phyloP scores from a whole-genome alignment of 2,329 filamentous ascomycete genomes.

The Eurotiales sp. region DNA sequence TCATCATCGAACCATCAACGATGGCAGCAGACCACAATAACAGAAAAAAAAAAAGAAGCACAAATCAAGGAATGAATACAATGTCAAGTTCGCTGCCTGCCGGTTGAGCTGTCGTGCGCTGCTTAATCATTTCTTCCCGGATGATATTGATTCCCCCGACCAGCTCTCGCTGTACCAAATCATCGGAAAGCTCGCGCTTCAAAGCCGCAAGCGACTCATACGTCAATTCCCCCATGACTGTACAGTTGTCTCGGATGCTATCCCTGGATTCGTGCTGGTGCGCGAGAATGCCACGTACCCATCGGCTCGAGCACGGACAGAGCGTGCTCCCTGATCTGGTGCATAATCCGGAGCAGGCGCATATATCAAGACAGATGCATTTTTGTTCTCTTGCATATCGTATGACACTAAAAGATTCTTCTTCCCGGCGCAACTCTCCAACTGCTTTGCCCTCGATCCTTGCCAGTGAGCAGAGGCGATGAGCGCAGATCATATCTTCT shows the following conservation, averaged over 20 bases:
- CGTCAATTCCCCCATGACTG: conserved; percentile 8
- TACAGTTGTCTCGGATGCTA: conserved; percentile 6
- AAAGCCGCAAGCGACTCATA: conserved; percentile 10
- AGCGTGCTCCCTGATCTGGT: conserved; percentile 25
- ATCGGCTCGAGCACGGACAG: conserved; percentile 36
- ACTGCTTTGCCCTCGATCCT: conserved; percentile 32
- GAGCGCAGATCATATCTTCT: conserved; percentile 24
- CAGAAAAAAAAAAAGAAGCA: not conserved
- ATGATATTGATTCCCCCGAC: conserved; percentile 10
- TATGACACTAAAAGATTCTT: conserved; percentile 22
- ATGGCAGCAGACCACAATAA: not conserved
- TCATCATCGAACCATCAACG: too few species aligned
- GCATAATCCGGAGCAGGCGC: conserved; percentile 32
- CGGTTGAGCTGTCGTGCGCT: not conserved
- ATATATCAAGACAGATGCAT: conserved; percentile 33
- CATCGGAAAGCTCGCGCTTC: conserved; percentile 7
- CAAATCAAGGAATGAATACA: not conserved
- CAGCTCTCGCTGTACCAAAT: conserved; percentile 5
- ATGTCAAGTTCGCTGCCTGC: not conserved
- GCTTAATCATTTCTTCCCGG: conserved; percentile 12
- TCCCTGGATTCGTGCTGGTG: conserved; percentile 6
- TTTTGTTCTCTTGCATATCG: conserved; percentile 28
- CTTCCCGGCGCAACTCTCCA: conserved; percentile 31
- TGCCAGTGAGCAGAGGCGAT: conserved; percentile 32
- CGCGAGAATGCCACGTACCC: conserved; percentile 28